Conservation (phyloP, 169 alveolate genomes). For the Toxoplasma gondii region DNA sequence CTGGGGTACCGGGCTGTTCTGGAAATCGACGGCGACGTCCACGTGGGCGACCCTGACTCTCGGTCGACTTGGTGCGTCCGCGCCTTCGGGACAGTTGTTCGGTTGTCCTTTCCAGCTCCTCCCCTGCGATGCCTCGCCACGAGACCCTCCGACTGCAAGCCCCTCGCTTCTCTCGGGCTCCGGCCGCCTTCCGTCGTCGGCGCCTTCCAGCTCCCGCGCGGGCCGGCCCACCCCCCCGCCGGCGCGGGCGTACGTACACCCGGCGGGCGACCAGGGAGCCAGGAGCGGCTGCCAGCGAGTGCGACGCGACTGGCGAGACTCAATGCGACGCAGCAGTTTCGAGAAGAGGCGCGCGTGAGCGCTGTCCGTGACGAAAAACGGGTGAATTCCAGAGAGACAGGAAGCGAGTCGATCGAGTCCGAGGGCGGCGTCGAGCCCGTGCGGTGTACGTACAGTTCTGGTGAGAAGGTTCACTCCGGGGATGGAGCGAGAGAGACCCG, state of each 20-base stretch:
- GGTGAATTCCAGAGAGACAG: no score
- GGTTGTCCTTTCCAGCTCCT: not conserved
- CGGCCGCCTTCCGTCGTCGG: not conserved
- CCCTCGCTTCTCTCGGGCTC: not conserved
- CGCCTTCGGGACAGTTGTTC: conserved; percentile 3
- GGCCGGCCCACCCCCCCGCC: not conserved
- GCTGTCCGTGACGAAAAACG: no score
- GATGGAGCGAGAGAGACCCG: no score
- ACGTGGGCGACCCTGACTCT: not conserved
- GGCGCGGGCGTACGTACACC: not conserved
- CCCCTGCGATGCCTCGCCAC: no score
- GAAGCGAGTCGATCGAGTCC: no score
- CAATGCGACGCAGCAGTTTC: not conserved
- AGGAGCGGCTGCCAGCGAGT: not conserved
- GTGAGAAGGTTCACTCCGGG: no score
- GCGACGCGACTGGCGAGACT: not conserved
- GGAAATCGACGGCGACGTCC: not conserved
- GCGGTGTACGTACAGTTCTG: no score
- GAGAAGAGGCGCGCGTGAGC: not conserved
- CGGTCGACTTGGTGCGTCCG: not conserved
- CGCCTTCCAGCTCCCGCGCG: not conserved
- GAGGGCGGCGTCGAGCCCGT: no score
- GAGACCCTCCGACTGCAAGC: no score
- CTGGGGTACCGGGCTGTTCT: not conserved
- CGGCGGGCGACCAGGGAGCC: not conserved